These are phyloP conservation scores for Priceomyces castillae DNA, from an alignment of 805 yeast genomes.

Conservation along the genomic window DNA sequence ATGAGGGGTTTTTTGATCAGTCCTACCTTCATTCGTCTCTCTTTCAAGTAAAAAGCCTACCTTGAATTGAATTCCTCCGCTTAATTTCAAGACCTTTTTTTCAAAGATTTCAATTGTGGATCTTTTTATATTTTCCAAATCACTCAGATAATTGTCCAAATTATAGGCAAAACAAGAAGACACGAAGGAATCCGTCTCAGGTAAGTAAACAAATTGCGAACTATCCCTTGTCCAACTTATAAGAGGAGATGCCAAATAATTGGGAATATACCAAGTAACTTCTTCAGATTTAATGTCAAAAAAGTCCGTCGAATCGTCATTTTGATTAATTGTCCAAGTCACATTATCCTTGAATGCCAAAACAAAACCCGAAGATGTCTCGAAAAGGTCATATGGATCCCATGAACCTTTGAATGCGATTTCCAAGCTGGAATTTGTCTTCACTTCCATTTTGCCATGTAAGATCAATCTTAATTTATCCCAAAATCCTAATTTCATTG, in stretches of 20 bases:
- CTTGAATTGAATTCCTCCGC: conserved; percentile 59
- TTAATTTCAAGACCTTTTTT: conserved; percentile 54
- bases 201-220: conserved; percentile 42
- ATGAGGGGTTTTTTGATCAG: conserved; percentile 60
- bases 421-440: conserved; percentile 51
- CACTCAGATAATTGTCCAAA: conserved; percentile 23
- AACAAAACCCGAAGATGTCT: conserved; percentile 71
- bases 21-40: not conserved
- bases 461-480: conserved; percentile 75
- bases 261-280: conserved; percentile 72
- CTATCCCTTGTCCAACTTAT: conserved; percentile 60
- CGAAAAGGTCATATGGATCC: conserved; percentile 73
- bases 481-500: conserved; percentile 87
- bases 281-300: conserved; percentile 60
- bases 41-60: conserved; percentile 40
- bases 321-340: conserved; percentile 56
- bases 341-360: conserved; percentile 68
- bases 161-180: conserved; percentile 50
- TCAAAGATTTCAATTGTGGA: conserved; percentile 30
- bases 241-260: conserved; percentile 52
- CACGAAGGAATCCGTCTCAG: conserved; percentile 42
- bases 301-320: conserved; percentile 67
- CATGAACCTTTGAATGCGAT: conserved; percentile 70
- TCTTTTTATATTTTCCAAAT: not conserved
- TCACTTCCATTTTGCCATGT: conserved; percentile 65